phyloP scores from a whole-genome alignment of 345 rosid species.

The Gossypium bickii region DNA sequence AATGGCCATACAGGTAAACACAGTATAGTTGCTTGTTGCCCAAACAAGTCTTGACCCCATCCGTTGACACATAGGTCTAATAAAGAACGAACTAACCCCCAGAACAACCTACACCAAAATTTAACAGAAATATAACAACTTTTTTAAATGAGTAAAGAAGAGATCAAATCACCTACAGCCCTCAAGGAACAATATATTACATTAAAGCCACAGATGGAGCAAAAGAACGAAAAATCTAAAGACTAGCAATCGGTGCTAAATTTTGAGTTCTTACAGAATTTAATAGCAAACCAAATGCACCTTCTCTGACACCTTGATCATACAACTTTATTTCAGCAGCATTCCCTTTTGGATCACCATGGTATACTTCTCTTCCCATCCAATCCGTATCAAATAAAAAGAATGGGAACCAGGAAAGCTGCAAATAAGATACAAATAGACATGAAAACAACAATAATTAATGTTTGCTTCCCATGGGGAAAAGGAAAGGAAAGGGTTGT shows the following conservation, averaged over 20 bases:
- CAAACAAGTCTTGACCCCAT: conserved; percentile 80
- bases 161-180: background rate
- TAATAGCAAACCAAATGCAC: conserved; percentile 99
- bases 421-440: conserved; percentile 28
- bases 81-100: conserved; percentile 81
- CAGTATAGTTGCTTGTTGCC: conserved; percentile 86
- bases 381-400: conserved; percentile 96
- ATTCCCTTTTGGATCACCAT: conserved; percentile 82
- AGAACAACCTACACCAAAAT: conserved; percentile 74
- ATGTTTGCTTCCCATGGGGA: background rate
- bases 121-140: conserved; percentile 3
- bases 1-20: conserved; percentile 80
- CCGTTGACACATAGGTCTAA: conserved; percentile 81
- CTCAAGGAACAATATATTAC: background rate
- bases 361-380: conserved; percentile 99
- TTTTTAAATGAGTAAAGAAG: background rate
- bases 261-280: conserved; percentile 87
- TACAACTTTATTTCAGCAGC: conserved; percentile 50
- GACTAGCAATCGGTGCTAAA: conserved; percentile 28
- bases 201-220: background rate
- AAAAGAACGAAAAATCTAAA: background rate
- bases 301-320: conserved; percentile 88
- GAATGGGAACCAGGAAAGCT: conserved; percentile 98
- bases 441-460: conserved; percentile 11
- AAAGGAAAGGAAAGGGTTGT: background rate